Evolutionary conservation across 495 filamentous ascomycete genomes (phyloP), one percentile per base, ranked within the genome.

Genomic region (Talaromyces proteolyticus): DNA sequence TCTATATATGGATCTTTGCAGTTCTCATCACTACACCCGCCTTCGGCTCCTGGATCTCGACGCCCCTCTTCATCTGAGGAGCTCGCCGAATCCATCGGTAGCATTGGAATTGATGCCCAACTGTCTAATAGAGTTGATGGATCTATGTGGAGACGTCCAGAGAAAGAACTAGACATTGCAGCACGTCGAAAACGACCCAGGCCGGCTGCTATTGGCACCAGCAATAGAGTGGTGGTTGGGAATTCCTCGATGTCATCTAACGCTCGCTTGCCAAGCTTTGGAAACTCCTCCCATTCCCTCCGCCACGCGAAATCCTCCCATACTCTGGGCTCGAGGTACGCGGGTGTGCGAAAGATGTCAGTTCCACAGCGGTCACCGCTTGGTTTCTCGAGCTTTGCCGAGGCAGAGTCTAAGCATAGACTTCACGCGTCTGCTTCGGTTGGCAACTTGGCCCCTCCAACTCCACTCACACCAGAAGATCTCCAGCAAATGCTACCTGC

Each of bases 291-390:
- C 20, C 63, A 68, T 56, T 57, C 65, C 11, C 63, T 79, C 54
- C 70, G 74, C 46, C 76, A 78, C n/a, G 73, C 76, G 29, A 78
- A 77, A 55, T 80, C 77, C 14, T 67, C 74, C 3, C 72, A 77
- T 44, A 67, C 60, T 42, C 63, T 78, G 19, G 73, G 73, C 56
- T 63, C 73, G 24, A 63, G 70, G 18, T 76, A 73, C 48, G 76
- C 76, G 0, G 76, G 76, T 50, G 70, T 80, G 21, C 55, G 75
- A 24, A 81, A 81, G 61, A 62, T 66, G 1, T 72, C 70, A 23
- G 63, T 67, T 21, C 63, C 69, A 26, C 78, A 78, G 50, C 68
- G 75, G 19, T 81, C 78, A 18, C 78, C 78, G 20, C 61, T 79
- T n/a, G 75, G 74, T 45, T 67, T 73, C 46, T 66, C 71, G 22